A percentile compares a stretch with the other conserved stretches of the same genome.
These are phyloP conservation scores for Discostella stelligera DNA, from an alignment of 352 stramenopile species.

Conservation along the genomic window DNA sequence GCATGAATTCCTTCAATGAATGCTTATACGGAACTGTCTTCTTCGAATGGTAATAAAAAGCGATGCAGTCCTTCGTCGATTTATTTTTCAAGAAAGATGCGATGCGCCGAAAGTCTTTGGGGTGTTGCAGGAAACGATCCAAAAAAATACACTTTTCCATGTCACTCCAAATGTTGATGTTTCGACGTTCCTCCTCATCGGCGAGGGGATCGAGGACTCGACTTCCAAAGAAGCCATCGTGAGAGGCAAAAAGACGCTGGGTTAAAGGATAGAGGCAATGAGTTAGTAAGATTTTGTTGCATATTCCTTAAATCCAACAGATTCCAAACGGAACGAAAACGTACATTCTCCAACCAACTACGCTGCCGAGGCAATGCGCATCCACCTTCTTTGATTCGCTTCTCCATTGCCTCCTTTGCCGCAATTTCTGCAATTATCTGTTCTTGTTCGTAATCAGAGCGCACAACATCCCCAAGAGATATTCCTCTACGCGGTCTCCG, in stretches of 20 bases:
- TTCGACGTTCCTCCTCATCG: constrained; percentile 68
- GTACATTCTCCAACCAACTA: constrained; percentile 64
- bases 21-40: constrained; percentile 96
- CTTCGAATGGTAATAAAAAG: constrained; percentile 98
- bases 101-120: constrained; percentile 98
- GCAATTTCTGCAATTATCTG: constrained; percentile 83
- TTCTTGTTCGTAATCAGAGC: constrained; percentile 83
- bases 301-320: constrained; percentile 1
- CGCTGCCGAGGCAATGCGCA: constrained; percentile 69
- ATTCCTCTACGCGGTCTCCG: constrained; percentile 65
- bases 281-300: constrained; percentile 4
- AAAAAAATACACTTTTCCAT: constrained; percentile 99
- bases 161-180: constrained; percentile 96
- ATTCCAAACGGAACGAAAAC: constrained; percentile 19
- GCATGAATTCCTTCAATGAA: constrained; percentile 77
- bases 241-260: constrained; percentile 63
- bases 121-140: constrained; percentile 98
- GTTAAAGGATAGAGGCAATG: constrained; percentile 16
- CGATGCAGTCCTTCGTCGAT: constrained; percentile 93
- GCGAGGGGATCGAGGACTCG: constrained; percentile 57
- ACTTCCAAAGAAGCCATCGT: constrained; percentile 66
- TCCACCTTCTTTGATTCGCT: constrained; percentile 75
- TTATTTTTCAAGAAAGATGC: constrained; percentile 91
- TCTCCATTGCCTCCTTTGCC: constrained; percentile 81
- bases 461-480: constrained; percentile 55